Percentiles rank a stretch among this genome's conserved stretches.
phyloP scores from a whole-genome alignment of 805 yeast genomes.

The Suhomyces kilbournensis region DNA sequence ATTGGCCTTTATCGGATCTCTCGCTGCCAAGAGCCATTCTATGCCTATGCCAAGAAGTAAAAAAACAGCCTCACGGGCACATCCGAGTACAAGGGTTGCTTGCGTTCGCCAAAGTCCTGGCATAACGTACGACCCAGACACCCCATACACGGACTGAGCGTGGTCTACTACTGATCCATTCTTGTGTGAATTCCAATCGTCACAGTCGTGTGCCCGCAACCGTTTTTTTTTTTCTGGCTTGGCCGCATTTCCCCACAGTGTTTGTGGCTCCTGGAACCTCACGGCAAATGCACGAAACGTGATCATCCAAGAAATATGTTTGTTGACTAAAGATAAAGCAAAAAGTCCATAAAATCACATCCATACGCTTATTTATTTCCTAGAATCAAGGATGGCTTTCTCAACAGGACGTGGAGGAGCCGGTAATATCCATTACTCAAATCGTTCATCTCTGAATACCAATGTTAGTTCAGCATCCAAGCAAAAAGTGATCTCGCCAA shows the following conservation, averaged over 20 bases:
- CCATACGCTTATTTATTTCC: not conserved
- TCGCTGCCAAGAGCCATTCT: not conserved
- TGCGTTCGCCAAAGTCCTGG: not conserved
- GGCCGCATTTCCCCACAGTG: not conserved
- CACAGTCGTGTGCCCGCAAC: not conserved
- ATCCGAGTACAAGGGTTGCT: not conserved
- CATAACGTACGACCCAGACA: not conserved
- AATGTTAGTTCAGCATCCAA: not conserved
- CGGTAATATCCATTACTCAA: conserved; percentile 26
- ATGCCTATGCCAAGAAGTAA: not conserved
- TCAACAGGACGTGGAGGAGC: conserved; percentile 43
- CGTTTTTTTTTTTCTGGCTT: not conserved
- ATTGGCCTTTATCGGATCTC: not conserved
- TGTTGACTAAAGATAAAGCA: not conserved
- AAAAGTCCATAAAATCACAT: not conserved
- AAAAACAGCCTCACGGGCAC: not conserved
- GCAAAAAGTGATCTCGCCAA: conserved; percentile 5
- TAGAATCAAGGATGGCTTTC: conserved; percentile 16
- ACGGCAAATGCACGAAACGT: conserved; percentile 3
- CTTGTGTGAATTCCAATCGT: not conserved
- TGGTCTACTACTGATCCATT: not conserved
- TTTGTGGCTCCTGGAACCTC: conserved; percentile 2
- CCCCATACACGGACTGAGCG: not conserved
- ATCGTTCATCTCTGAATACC: not conserved
- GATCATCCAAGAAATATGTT: conserved; percentile 8